Conservation (phyloP, 2,329 filamentous ascomycete genomes). For the Penicillium italicum region DNA sequence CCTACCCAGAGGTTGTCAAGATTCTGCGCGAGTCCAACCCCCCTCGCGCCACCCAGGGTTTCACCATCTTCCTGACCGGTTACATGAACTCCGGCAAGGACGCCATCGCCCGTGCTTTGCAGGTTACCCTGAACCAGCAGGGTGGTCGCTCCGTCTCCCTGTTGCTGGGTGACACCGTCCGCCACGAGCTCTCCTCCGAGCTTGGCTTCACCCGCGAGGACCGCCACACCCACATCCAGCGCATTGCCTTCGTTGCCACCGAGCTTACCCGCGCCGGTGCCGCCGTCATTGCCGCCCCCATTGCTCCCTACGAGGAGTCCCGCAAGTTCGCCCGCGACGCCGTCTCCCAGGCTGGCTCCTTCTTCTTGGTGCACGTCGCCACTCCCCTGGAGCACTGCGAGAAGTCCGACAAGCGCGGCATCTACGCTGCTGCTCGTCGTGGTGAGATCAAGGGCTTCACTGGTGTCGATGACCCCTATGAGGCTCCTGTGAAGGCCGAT, state of each 20-base stretch:
- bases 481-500: conserved; percentile 75
- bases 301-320: conserved; percentile 83
- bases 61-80: conserved; percentile 96
- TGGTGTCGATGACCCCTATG: conserved; percentile 95
- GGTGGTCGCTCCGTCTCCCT: conserved; percentile 91
- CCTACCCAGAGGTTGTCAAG: conserved; percentile 96
- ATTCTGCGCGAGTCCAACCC: conserved; percentile 96
- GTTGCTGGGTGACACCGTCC: conserved; percentile 91
- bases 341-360: conserved; percentile 77
- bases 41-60: conserved; percentile 83
- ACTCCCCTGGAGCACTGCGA: conserved; percentile 90
- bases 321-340: conserved; percentile 76
- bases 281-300: conserved; percentile 93
- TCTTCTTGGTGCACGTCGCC: conserved; percentile 93
- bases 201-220: conserved; percentile 93
- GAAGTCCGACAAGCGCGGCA: conserved; percentile 88
- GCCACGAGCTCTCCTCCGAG: conserved; percentile 86
- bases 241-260: conserved; percentile 92
- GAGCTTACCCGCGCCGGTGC: conserved; percentile 91
- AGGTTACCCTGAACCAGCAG: conserved; percentile 97
- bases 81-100: conserved; percentile 98
- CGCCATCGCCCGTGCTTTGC: conserved; percentile 88
- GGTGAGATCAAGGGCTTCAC: conserved; percentile 98
- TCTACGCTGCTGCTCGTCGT: conserved; percentile 76
- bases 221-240: conserved; percentile 89